These are phyloP conservation scores for Piloderma croceum DNA, from an alignment of 768 basidiomycete species.

Conservation along the genomic window DNA sequence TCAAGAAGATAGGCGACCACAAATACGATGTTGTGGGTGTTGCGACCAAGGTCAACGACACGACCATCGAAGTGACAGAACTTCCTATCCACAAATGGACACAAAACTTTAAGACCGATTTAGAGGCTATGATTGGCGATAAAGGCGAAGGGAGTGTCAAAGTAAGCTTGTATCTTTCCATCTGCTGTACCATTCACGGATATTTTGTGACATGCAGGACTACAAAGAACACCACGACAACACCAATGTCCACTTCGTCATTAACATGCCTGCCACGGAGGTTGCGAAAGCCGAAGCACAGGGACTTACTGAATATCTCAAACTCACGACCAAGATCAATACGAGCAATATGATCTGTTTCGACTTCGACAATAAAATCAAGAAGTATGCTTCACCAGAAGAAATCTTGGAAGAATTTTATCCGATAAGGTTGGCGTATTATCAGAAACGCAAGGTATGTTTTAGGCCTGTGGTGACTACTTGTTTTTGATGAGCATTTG, in stretches of 20 bases:
- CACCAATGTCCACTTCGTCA: slow-evolving; percentile 80
- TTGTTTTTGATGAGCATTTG: background rate
- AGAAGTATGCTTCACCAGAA: slow-evolving; percentile 84
- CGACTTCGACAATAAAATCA: slow-evolving; percentile 93
- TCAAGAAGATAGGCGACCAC: slow-evolving; percentile 76
- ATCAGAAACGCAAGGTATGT: slow-evolving; percentile 90
- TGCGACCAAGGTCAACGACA: slow-evolving; percentile 70
- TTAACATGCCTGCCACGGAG: slow-evolving; percentile 75
- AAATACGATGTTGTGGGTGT: slow-evolving; percentile 81
- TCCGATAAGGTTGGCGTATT: slow-evolving; percentile 79
- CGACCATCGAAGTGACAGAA: slow-evolving; percentile 93
- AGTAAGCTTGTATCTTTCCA: no score
- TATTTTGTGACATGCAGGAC: no score
- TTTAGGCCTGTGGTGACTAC: background rate
- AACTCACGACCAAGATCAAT: slow-evolving; percentile 74
- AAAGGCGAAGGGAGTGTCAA: slow-evolving; percentile 81
- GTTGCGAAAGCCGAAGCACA: slow-evolving; percentile 86
- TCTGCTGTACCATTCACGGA: no score
- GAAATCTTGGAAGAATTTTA: slow-evolving; percentile 93
- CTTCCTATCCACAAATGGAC: slow-evolving; percentile 96
- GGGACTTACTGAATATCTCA: slow-evolving; percentile 89
- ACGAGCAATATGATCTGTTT: slow-evolving; percentile 99
- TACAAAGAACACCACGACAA: slow-evolving; percentile 97
- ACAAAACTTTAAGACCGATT: slow-evolving; percentile 81
- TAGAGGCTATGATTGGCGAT: slow-evolving; percentile 85